phyloP scores from a whole-genome alignment of 306 rosid genomes.

The Cicer arietinum region DNA sequence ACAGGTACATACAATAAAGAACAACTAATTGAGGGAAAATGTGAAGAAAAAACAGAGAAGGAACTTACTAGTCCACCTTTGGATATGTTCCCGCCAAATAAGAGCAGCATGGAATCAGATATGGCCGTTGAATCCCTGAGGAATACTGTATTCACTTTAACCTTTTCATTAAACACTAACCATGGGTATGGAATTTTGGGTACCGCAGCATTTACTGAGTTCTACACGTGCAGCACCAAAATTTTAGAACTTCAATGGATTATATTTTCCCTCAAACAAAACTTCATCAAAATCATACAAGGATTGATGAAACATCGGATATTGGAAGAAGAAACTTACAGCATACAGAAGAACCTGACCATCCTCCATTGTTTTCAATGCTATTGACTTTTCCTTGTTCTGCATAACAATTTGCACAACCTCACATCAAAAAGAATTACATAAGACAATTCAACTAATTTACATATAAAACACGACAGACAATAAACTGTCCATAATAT shows the following conservation, averaged over 20 bases:
- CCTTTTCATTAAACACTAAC: conserved; percentile 95
- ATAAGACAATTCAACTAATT: conserved; percentile 27
- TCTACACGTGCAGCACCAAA: conserved; percentile 57
- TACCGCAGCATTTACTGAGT: conserved; percentile 84
- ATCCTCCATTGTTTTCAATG: conserved; percentile 97
- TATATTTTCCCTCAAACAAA: conserved; percentile 36
- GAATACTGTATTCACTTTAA: conserved; percentile 93
- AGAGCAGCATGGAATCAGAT: conserved; percentile 86
- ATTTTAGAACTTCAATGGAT: conserved; percentile 42
- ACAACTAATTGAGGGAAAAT: conserved; percentile 30
- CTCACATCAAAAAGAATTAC: conserved; percentile 34
- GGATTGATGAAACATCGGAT: conserved; percentile 27
- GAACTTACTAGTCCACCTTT: conserved; percentile 78
- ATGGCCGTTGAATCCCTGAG: conserved; percentile 93
- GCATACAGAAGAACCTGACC: conserved; percentile 92
- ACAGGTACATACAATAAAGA: conserved; percentile 25
- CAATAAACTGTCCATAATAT: background rate
- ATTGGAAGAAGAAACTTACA: conserved; percentile 59
- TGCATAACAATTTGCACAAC: conserved; percentile 53
- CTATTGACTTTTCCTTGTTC: conserved; percentile 87
- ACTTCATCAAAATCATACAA: conserved; percentile 33
- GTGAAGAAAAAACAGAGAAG: conserved; percentile 26
- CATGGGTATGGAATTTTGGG: conserved; percentile 87
- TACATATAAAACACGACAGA: conserved; percentile 35
- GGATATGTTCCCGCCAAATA: conserved; percentile 85